phyloP scores from a whole-genome alignment of 805 yeast species.

The Spathaspora gorwiae region DNA sequence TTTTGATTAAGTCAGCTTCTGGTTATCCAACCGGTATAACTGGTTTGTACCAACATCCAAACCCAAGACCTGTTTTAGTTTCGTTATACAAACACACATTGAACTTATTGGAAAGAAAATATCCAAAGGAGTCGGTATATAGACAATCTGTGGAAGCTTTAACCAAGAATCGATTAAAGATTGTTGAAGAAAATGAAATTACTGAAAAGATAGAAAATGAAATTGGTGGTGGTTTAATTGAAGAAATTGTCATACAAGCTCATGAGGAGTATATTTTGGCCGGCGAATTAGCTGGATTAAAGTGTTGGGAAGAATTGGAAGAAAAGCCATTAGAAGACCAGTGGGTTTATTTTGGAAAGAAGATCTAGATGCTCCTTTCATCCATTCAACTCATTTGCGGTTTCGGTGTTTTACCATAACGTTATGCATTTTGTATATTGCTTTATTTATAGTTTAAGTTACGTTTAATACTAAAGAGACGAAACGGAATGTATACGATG shows the following conservation, averaged over 20 bases:
- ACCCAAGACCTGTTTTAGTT: conserved; percentile 75
- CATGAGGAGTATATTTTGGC: conserved; percentile 72
- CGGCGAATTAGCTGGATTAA: conserved; percentile 61
- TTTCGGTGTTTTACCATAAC: too few relatives aligned
- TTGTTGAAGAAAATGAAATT: conserved; percentile 61
- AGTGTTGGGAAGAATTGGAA: conserved; percentile 74
- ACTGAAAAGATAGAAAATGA: conserved; percentile 62
- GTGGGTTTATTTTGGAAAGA: conserved; percentile 78
- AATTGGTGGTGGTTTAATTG: conserved; percentile 80
- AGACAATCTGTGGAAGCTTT: conserved; percentile 68
- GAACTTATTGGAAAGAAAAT: conserved; percentile 49
- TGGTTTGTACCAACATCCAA: conserved; percentile 74
- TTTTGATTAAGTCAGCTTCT: conserved; percentile 51
- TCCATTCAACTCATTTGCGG: too few relatives aligned
- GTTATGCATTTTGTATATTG: not conserved
- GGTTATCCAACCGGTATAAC: conserved; percentile 81
- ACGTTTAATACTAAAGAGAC: too few relatives aligned
- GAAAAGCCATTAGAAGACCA: conserved; percentile 78
- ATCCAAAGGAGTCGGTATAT: conserved; percentile 72
- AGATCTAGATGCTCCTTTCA: conserved; percentile 30
- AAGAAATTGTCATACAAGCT: conserved; percentile 79
- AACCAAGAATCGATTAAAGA: conserved; percentile 62
- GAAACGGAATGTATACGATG: too few relatives aligned
- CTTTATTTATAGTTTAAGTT: not conserved
- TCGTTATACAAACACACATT: conserved; percentile 70